Evolutionary conservation across 2,329 filamentous ascomycete species (phyloP), one percentile per base, ranked within the genome.

Genomic region (Arthroderma uncinatum): DNA sequence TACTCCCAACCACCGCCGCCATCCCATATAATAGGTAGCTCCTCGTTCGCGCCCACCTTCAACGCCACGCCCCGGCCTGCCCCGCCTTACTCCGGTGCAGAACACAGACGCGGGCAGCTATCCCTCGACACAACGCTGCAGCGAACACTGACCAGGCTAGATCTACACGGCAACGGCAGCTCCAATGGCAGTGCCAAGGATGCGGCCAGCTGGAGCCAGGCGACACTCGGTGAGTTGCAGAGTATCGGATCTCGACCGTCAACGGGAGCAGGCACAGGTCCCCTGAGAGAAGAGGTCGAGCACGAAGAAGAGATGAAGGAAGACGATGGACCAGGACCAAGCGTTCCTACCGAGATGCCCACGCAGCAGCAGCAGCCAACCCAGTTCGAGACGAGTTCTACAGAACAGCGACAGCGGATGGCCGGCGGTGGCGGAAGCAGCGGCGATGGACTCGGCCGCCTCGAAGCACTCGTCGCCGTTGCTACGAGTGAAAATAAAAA

Each of bases 381-480:
- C 7, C 47, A 34, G 16, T 52, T 28, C 14, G 47, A 28, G 23
- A 30, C 7, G 47, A 30, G 14, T 30, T 19, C 47, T 16, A 14
- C 23, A n/a, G 47, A 52, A 9, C 47, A 16, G 36, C 57, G 67
- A 47, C 63, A 63, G 28, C 61, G 68, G 28, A 68, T 68, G 50
- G 59, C 65, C 19, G 37, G 34, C 23, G 14, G 40, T 12, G 30
- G 19, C 0, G 25, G n/a, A 2, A 55, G 56, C 57, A 60, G 59
- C 36, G 67, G 70, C 33, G 65, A 66, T 37, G 73, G 72, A 25
- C 74, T 78, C 72, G 74, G 73, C 47, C 70, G 75, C 21, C 66
- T 78, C n/a, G 75, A 78, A 61, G 75, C 75, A 53, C 70, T 78
- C 50, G 76, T 78, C 40, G 76, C 76, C 23, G 75, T 77, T 55